Conservation (phyloP, 2,329 filamentous ascomycete genomes). For the Fusarium keratoplasticum region DNA sequence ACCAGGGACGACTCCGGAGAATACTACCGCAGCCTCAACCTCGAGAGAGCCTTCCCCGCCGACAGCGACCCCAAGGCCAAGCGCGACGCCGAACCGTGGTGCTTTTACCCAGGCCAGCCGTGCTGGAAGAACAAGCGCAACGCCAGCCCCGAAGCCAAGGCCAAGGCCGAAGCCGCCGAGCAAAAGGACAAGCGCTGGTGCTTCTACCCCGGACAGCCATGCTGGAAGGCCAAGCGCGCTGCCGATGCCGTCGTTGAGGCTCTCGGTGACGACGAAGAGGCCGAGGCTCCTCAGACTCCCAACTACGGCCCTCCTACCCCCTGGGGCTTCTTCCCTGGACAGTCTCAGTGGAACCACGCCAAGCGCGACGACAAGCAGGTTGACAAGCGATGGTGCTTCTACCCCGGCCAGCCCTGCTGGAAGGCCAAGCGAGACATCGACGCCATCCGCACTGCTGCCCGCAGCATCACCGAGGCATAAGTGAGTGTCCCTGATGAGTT, state of each 20-base stretch:
- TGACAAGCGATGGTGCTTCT: constrained; percentile 39
- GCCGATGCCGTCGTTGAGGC: constrained; percentile 45
- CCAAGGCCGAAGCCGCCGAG: constrained; percentile 14
- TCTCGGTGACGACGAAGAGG: constrained; percentile 29
- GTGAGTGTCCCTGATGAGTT: constrained; percentile 8
- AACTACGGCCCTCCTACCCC: constrained; percentile 44
- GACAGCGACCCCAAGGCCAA: constrained; percentile 45
- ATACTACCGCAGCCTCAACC: constrained; percentile 49
- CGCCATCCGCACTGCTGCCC: constrained; percentile 43
- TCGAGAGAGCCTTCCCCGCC: constrained; percentile 40
- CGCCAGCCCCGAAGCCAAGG: constrained; percentile 12
- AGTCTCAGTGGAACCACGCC: constrained; percentile 46
- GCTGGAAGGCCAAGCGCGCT: constrained; percentile 53
- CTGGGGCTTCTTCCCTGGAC: constrained; percentile 46
- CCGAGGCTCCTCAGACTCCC: constrained; percentile 46
- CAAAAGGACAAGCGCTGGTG: constrained; percentile 45
- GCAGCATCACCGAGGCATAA: constrained; percentile 43
- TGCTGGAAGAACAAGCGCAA: constrained; percentile 9
- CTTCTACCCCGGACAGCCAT: constrained; percentile 46
- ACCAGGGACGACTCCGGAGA: constrained; percentile 43
- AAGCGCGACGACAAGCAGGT: constrained; percentile 36
- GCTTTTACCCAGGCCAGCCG: background rate
- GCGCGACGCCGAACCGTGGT: constrained; percentile 41
- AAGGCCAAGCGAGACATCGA: constrained; percentile 52
- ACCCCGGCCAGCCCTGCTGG: constrained; percentile 51